Evolutionary conservation across 768 basidiomycete species (phyloP), one percentile per base, ranked within the genome.

Genomic region (Lentinula sp.): DNA sequence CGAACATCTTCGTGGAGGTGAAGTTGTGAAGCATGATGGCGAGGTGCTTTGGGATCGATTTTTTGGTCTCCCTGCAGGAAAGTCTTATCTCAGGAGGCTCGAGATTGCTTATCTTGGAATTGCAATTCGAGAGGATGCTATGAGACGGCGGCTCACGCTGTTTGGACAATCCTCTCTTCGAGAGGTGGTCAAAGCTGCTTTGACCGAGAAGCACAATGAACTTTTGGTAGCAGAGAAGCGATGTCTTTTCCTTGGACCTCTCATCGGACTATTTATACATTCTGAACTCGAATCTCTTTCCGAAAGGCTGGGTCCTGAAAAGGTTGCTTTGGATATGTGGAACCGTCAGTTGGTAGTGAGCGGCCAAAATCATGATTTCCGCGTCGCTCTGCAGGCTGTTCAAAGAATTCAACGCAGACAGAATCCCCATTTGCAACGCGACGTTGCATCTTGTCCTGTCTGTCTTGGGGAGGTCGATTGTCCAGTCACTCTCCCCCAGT

Each of bases 1-100:
- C 20, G 87, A 90, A 66, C 76, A 76, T n/a, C 73, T 87, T 10
- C 67, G 87, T 0, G 80, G 77, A 2, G 90, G 90, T 0, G 86
- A 91, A 63, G 72, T 79, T 2, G 69, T 90, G 37, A 76, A 71
- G 32, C 66, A 80, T 16, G 77, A 83, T 49, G 82, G 79, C 33
- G 79, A 80, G 43, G 72, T 77, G 1, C 72, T 81, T 7, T 93
- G 90, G 90, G 86, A 91, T 61, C 73, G 77, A 3, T 91, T 83
- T 70, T 86, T 93, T 62, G 67, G 67, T 20, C 63, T 74, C 4
- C 61, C 65, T 0, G 70, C 71, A 6, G 88, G 88, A 0, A 43
- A 51, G 0, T 20, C 13, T 0, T 90, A 80, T 67, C 57, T 92
- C 51, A 65, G 72, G 0, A 68, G 74, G 0, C 59, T 91, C 10